Base-by-base conservation (phyloP, 495 filamentous ascomycete genomes). In the Penicillium maclennaniae region DNA sequence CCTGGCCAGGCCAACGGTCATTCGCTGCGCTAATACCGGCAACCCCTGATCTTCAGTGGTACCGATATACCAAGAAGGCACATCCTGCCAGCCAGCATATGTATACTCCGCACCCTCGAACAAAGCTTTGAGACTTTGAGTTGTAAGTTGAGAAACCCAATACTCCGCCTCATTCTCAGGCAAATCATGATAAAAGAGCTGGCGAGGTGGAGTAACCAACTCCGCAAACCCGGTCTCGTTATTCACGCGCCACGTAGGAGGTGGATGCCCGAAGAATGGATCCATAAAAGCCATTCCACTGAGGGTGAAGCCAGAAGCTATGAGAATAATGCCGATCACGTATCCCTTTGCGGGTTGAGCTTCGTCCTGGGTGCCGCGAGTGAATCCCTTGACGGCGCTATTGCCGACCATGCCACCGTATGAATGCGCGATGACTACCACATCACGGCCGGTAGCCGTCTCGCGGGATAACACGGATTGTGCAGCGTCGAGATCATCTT, bases 371-470 rank as follows among this genome's bases (percentile, higher is more conserved):
- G 17, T 38, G 45, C 43, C 65, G 64, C 25, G 71, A 60, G 34
- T 34, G 31, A 75, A 66, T 0, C 71, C 77, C 52, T 72, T 73
- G 54, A 79, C 68, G 2, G 75, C 74, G 48, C 71, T 77, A 43
- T 65, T 68, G 37, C 69, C 76, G 1, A 79, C 73, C 28, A 76
- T 66, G 39, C 78, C 79, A 42, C 78, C 76, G 53, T 81, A 81
- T 6, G 77, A 80, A 61, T 83, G 79, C 8, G 67, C 67, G 10
- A 82, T 49, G 38, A 83, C 59, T 1, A 82, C 67, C 7, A 83
- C 74, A 31, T 67, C 48, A 40, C 69, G 68, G 7, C 73, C 69
- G 25, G 55, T 19, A 20, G 28, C 56, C 41, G 66, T 65, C 48
- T 79, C 72, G 36, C 36, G 25, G 9, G 62, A 62, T 20, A 73